Evolutionary conservation across 1,139 yeast genomes (phyloP).

Genomic region (Pneumocystis sp.): DNA sequence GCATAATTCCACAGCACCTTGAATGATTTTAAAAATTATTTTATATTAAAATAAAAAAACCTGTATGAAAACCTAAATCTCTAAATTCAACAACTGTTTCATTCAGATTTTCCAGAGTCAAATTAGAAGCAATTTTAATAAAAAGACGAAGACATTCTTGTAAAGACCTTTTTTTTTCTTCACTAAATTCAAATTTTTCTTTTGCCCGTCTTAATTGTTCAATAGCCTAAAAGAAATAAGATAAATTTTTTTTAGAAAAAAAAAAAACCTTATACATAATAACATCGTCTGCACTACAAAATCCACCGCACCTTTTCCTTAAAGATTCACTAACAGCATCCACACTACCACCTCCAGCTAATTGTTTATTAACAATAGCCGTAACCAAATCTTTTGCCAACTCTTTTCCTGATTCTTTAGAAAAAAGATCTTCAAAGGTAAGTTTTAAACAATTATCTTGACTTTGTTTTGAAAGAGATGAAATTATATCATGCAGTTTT

Average conservation of each 20-base stretch:
- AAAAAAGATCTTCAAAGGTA: slow-evolving; percentile 60
- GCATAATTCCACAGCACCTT: slow-evolving; percentile 71
- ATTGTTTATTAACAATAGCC: slow-evolving; percentile 74
- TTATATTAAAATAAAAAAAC: background rate
- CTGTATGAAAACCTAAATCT: slow-evolving; percentile 55
- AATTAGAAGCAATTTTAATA: slow-evolving; percentile 63
- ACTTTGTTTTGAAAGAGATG: slow-evolving; percentile 47
- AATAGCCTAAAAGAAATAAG: slow-evolving; percentile 37
- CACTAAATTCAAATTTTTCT: slow-evolving; percentile 35
- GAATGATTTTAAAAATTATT: background rate
- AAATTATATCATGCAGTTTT: slow-evolving; percentile 40
- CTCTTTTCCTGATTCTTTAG: slow-evolving; percentile 47
- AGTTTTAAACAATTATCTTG: slow-evolving; percentile 55
- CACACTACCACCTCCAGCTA: slow-evolving; percentile 83
- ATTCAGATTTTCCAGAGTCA: slow-evolving; percentile 64
- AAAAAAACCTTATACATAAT: slow-evolving; percentile 48
- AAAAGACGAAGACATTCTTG: slow-evolving; percentile 61
- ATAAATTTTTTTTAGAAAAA: background rate
- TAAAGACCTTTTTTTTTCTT: slow-evolving; percentile 54
- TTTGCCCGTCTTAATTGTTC: slow-evolving; percentile 83
- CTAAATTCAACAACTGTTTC: slow-evolving; percentile 70
- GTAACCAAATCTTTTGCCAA: slow-evolving; percentile 75
- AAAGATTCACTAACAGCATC: slow-evolving; percentile 77
- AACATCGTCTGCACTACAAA: slow-evolving; percentile 88
- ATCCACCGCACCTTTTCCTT: slow-evolving; percentile 88